Evolutionary conservation across 2,329 filamentous ascomycete genomes (phyloP).

Genomic region (Helotiales sp.): DNA sequence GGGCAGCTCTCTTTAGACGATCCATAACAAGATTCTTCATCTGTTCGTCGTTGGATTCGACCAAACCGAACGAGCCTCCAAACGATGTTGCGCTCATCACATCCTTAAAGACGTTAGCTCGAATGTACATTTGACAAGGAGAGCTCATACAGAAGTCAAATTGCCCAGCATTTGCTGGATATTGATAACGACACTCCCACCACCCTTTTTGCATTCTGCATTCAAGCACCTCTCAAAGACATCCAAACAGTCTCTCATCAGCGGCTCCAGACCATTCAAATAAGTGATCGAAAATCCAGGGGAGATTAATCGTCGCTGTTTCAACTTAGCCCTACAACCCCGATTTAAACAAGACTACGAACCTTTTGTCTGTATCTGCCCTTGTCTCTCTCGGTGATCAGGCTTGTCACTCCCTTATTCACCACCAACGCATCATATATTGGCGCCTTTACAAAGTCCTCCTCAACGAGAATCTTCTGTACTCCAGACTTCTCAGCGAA

Average conservation of each 20-base stretch:
- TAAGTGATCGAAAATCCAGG: conserved; percentile 24
- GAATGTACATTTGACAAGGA: neutral
- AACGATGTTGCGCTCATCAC: conserved; percentile 22
- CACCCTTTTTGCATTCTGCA: conserved; percentile 7
- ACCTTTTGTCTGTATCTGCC: conserved; percentile 22
- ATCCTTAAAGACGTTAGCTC: conserved; percentile 10
- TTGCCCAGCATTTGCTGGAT: conserved; percentile 16
- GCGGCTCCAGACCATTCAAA: conserved; percentile 21
- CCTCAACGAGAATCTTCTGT: conserved; percentile 19
- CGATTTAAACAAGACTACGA: neutral
- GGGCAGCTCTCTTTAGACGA: conserved; percentile 9
- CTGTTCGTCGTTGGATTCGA: conserved; percentile 15
- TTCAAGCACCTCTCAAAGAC: conserved; percentile 15
- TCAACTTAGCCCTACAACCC: neutral
- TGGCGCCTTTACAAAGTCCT: conserved; percentile 19
- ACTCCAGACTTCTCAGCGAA: conserved; percentile 15
- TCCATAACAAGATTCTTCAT: conserved; percentile 17
- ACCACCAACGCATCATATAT: conserved; percentile 14
- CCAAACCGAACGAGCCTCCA: conserved; percentile 23
- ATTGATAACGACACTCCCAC: conserved; percentile 11
- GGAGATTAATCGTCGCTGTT: conserved; percentile 19
- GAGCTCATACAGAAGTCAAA: conserved; percentile 14
- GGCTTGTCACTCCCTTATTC: conserved; percentile 6
- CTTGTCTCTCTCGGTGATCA: conserved; percentile 21
- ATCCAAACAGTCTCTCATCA: conserved; percentile 19